Evolutionary conservation across 768 basidiomycete species (phyloP).

Genomic region (Tulasnella sp.): DNA sequence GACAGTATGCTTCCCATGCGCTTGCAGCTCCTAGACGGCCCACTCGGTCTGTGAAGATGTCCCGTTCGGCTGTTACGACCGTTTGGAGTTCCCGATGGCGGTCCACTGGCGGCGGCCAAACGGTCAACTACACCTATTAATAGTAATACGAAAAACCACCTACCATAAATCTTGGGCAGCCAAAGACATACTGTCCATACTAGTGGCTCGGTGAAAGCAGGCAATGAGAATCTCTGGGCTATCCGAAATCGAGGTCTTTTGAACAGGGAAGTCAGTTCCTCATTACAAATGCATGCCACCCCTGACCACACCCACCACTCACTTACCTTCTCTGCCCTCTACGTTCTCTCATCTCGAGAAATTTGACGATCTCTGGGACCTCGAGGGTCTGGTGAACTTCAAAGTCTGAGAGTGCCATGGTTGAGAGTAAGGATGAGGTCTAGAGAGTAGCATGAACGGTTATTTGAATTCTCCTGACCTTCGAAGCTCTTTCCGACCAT

Average conservation of each 20-base stretch:
- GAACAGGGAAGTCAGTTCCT: not conserved
- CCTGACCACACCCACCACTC: not conserved
- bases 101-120: not conserved
- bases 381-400: not conserved
- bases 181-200: not conserved
- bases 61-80: not conserved
- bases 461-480: not conserved
- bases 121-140: not conserved
- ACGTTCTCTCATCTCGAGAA: not conserved
- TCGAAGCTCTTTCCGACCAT: not conserved
- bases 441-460: not conserved
- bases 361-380: not conserved
- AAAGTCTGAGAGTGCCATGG: not conserved
- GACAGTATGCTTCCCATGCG: slow-evolving; percentile 13
- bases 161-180: not conserved
- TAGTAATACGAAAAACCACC: not conserved
- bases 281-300: not conserved
- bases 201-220: not conserved
- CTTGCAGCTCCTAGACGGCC: slow-evolving; percentile 6
- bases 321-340: not conserved
- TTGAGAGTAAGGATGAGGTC: too few relatives aligned
- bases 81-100: not conserved
- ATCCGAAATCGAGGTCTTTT: not conserved
- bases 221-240: not conserved
- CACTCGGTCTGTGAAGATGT: slow-evolving; percentile 16